Base-by-base conservation (phyloP, 352 stramenopile species). In the Phytopythium delawarense region DNA sequence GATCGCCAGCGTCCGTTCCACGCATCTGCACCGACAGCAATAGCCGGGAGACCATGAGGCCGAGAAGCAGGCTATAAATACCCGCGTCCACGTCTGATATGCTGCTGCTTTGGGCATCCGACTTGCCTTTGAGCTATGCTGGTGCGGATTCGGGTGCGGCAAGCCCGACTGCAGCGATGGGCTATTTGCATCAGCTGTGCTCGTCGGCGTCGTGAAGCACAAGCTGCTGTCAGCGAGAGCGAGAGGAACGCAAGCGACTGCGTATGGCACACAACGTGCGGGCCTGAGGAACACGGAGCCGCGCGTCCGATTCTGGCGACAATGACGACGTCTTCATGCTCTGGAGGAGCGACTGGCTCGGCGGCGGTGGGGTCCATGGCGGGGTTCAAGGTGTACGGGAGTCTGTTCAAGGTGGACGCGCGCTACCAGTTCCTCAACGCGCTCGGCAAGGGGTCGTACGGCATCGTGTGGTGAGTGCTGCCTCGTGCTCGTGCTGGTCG, bases 401-500 rank as follows among this genome's bases (percentile, higher is more conserved):
- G 78, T 28, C 57, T 91, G 13, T 96, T 96, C 67, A 87, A 92
- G 63, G 78, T 92, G 20, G 84, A 92, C 39, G 78, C 81, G 39
- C 76, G 84, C 21, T 97, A 97, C 58, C 75, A 91, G 58, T 81
- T 96, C 57, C 76, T 97, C 51, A 93, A 97, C 57, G 75, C 86
- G 8, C 66, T 98, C 1, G 92, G 92, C 9, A 96, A 96, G 65
- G 92, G 92, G 35, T 96, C 88, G 2, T 98, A 98, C 49, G 92
- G 92, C 37, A 77, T 97, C 35, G 92, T 98, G 21, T 95, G 82
- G 74, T 90, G 75, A 30, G 78, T 32, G 20, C 4, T n/a, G 18
- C 20, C 20, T 15, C 7, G 1, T 18, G 28, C 16, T 4, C 3
- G 44, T 45, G 7, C 13, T 35, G 40, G 0, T 49, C 18, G 46